Conservation (phyloP, 441 rosid genomes). For the Biscutella auriculata region DNA sequence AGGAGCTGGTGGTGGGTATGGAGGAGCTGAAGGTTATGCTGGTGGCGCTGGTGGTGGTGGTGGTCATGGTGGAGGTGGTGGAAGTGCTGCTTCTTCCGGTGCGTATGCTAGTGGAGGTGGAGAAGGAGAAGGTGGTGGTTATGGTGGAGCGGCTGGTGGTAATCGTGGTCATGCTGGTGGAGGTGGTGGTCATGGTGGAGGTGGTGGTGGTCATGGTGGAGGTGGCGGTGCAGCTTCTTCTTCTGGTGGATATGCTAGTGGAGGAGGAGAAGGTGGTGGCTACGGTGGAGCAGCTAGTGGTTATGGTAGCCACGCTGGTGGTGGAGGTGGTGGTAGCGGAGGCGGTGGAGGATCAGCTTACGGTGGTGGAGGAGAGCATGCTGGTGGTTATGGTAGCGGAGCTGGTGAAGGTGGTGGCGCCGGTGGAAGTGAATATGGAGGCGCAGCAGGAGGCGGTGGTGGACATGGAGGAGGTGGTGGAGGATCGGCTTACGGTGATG, state of each 20-base stretch:
- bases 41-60: slow-evolving; percentile 34
- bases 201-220: no score
- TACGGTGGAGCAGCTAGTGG: slow-evolving; percentile 27
- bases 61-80: slow-evolving; percentile 32
- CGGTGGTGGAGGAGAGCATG: slow-evolving; percentile 13
- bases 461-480: slow-evolving; percentile 26
- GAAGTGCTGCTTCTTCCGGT: slow-evolving; percentile 32
- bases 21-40: slow-evolving; percentile 32
- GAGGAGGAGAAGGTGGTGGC: slow-evolving; percentile 32
- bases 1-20: slow-evolving; percentile 41
- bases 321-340: slow-evolving; percentile 32
- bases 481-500: slow-evolving; percentile 31
- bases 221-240: no score
- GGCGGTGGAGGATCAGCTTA: slow-evolving; percentile 26
- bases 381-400: slow-evolving; percentile 26
- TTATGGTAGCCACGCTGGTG: slow-evolving; percentile 30
- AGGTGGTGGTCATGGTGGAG: no score
- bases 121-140: no score
- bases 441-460: slow-evolving; percentile 29
- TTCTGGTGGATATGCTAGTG: no score
- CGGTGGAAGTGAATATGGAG: slow-evolving; percentile 24
- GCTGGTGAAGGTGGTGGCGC: slow-evolving; percentile 22
- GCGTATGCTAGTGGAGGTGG: slow-evolving; percentile 28
- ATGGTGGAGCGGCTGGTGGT: no score
- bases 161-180: no score